Conservation (phyloP, 805 yeast species). For the Barnettozyma populi region DNA sequence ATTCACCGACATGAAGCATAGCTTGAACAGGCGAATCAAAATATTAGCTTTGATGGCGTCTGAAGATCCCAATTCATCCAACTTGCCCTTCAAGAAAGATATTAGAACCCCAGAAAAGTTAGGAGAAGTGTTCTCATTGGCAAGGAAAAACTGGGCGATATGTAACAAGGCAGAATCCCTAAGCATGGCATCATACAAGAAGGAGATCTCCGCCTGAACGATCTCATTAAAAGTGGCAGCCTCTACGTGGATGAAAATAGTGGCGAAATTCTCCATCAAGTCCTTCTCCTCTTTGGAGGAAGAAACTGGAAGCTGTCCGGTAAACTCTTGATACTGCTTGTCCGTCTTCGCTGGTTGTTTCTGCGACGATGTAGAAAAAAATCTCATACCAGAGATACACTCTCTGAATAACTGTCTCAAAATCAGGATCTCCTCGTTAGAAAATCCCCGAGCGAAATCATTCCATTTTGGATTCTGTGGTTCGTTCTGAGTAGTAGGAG, state of each 20-base stretch:
- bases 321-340: constrained; percentile 32
- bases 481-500: constrained; percentile 44
- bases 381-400: constrained; percentile 72
- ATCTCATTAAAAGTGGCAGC: constrained; percentile 95
- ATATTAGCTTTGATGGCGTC: constrained; percentile 75
- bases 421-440: constrained; percentile 76
- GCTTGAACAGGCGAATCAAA: constrained; percentile 77
- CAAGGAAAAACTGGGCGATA: constrained; percentile 88
- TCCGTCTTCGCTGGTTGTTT: constrained; percentile 21
- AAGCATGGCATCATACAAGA: constrained; percentile 71
- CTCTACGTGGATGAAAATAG: constrained; percentile 89
- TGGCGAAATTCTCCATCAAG: constrained; percentile 90
- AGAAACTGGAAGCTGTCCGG: constrained; percentile 80
- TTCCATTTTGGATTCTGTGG: constrained; percentile 64
- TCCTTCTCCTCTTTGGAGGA: constrained; percentile 93
- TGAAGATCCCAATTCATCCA: constrained; percentile 75
- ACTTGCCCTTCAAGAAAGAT: constrained; percentile 64
- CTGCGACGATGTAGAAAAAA: constrained; percentile 49
- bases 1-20: constrained; percentile 94
- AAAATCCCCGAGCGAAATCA: constrained; percentile 77
- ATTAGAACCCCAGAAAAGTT: constrained; percentile 83
- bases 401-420: constrained; percentile 76
- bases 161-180: constrained; percentile 82
- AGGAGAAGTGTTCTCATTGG: constrained; percentile 91
- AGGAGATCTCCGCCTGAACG: constrained; percentile 72